Conservation (phyloP, 1,284 basidiomycete genomes). For the Ceratobasidium papillatum region DNA sequence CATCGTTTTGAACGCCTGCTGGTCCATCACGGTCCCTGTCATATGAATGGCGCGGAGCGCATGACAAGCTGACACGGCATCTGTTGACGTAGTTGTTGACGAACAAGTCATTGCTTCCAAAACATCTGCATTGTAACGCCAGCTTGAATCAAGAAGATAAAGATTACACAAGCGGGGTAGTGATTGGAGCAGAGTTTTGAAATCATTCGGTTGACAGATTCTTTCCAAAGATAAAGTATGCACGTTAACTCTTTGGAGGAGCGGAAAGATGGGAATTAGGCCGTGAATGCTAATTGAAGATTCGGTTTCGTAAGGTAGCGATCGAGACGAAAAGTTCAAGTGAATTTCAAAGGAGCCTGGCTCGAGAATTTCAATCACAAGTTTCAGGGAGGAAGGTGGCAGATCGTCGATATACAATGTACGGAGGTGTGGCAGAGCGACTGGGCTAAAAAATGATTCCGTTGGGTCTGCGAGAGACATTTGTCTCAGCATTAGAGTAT, state of each 20-base stretch:
- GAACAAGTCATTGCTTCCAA: neutral
- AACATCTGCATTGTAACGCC: neutral
- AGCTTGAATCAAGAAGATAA: neutral
- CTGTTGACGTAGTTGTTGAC: neutral
- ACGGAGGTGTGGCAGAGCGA: neutral
- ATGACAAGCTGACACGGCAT: too few species aligned
- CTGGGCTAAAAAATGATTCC: neutral
- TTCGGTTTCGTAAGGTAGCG: neutral
- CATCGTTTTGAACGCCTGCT: neutral
- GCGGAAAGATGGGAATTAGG: neutral
- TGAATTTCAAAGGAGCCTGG: neutral
- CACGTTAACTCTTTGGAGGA: neutral
- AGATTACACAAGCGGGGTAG: neutral
- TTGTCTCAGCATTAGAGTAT: neutral
- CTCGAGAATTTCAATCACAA: neutral
- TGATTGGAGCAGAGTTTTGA: neutral
- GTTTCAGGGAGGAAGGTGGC: neutral
- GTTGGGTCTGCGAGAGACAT: neutral
- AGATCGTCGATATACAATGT: neutral
- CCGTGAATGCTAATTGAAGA: neutral
- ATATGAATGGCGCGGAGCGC: neutral
- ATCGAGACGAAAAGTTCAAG: neutral
- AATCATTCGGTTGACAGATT: neutral
- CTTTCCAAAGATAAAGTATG: neutral
- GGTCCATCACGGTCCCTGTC: neutral